Evolutionary conservation across 2,329 filamentous ascomycete species (phyloP), one percentile per base, ranked within the genome.

Genomic region (Colletotrichum sp.): DNA sequence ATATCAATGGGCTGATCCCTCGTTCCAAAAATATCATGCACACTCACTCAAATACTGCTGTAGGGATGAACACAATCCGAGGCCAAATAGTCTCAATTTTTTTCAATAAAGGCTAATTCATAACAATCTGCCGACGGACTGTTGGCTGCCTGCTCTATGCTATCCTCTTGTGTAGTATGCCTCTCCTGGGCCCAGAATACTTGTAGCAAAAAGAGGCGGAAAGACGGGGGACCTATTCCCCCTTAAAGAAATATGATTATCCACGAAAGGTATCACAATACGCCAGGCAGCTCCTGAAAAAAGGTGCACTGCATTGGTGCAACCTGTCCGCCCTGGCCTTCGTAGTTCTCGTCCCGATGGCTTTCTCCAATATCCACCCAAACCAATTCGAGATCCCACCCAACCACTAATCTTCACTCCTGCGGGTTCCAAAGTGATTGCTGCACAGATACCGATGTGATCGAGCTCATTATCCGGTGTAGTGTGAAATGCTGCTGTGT

Each of bases 111-210:
- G 71, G 69, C 68, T 77, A 60, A 48, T 73, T 72, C 64, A n/a
- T 76, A 77, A 76, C 72, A 77, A 77, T 77, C 68, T 77, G 75
- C 68, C 73, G 39, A 77, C 63, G 72, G 68, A 77, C 64, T 72
- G 64, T 72, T 75, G 68, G 26, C 43, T 72, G 63, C 68, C 67
- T 75, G 59, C 59, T 76, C 66, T 63, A 71, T 67, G 52, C 48
- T 60, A 55, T 48, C 59, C 43, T 57, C 39, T 65, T 63, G 64
- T 68, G 74, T n/a, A 65, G 24, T 43, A 30, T 68, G 70, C 73
- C 71, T 69, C 57, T 64, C n/a, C 34, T 21, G 26, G 64, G 57
- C 36, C 28, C 14, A 14, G 24, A 64, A 63, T 64, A 72, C 32
- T 64, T 26, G 24, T 61, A 48, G 64, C 43, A 73, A 60, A 60